A percentile compares a stretch with the other conserved stretches of the same genome.
phyloP scores from a whole-genome alignment of 176 grass and related monocot genomes.

The Raddia guianensis region DNA sequence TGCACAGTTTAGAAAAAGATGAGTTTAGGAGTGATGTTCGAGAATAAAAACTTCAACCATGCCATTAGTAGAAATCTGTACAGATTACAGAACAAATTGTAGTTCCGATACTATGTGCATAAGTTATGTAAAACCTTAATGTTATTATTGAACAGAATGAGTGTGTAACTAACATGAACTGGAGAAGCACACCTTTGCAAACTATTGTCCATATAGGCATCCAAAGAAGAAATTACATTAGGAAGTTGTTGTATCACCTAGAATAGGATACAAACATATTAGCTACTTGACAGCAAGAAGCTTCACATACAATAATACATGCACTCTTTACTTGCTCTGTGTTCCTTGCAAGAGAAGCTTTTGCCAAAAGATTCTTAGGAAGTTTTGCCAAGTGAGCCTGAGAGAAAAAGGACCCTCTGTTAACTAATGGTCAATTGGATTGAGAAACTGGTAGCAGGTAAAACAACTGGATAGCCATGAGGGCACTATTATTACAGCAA shows the following conservation, averaged over 20 bases:
- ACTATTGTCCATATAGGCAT: conserved; percentile 83
- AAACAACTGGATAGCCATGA: background rate
- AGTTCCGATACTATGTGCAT: background rate
- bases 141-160: conserved; percentile 8
- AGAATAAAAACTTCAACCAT: conserved; percentile 26
- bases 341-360: conserved; percentile 71
- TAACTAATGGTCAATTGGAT: background rate
- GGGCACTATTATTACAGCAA: background rate
- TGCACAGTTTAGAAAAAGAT: conserved; percentile 32
- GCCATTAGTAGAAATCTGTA: background rate
- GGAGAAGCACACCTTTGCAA: conserved; percentile 68
- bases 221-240: conserved; percentile 81
- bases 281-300: background rate
- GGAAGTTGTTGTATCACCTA: conserved; percentile 74
- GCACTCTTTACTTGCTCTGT: conserved; percentile 65
- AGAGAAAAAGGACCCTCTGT: conserved; percentile 3
- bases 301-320: conserved; percentile 1
- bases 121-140: background rate
- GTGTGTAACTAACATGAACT: conserved; percentile 1
- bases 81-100: conserved; percentile 2
- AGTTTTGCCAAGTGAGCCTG: conserved; percentile 74
- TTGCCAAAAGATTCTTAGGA: conserved; percentile 82
- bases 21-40: conserved; percentile 30
- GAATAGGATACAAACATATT: conserved; percentile 2
- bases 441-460: background rate